A percentile compares a stretch with the other conserved stretches of the same genome.
These are phyloP conservation scores for Hylodesmum podocarpum DNA, from an alignment of 306 rosid genomes.

Conservation along the genomic window DNA sequence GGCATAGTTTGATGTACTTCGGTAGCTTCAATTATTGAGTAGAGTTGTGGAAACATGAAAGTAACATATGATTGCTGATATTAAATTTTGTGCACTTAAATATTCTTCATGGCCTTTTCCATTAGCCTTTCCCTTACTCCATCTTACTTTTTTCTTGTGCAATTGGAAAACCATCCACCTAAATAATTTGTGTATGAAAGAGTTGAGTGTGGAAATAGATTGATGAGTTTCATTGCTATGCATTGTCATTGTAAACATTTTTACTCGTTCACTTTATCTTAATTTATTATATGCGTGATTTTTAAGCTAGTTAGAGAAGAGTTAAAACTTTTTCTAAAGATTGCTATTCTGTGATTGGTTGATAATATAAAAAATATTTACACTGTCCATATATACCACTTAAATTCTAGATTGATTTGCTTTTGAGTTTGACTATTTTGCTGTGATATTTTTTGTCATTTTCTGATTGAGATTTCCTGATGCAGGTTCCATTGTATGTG, in stretches of 20 bases:
- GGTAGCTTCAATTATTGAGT: slow-evolving; percentile 8
- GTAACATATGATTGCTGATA: background rate
- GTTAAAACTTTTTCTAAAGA: too few relatives aligned
- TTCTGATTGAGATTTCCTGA: slow-evolving; percentile 24
- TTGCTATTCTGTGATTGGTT: too few relatives aligned
- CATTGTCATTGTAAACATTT: too few relatives aligned
- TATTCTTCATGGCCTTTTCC: background rate
- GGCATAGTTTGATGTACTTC: background rate
- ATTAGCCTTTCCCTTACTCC: background rate
- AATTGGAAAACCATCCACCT: background rate
- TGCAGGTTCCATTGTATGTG: slow-evolving; percentile 89
- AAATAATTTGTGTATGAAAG: background rate
- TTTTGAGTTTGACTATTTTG: background rate
- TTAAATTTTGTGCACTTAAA: background rate
- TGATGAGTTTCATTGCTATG: too few relatives aligned
- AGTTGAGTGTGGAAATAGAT: slow-evolving; percentile 9
- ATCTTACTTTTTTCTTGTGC: background rate
- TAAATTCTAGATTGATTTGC: background rate
- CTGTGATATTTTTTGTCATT: background rate
- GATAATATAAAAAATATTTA: too few relatives aligned
- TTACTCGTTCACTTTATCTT: too few relatives aligned
- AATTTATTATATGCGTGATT: too few relatives aligned
- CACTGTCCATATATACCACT: too few relatives aligned
- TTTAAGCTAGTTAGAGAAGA: too few relatives aligned
- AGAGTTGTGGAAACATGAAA: slow-evolving; percentile 6